A percentile compares a stretch with the other conserved stretches of the same genome.
Evolutionary conservation across 129 eudicot genomes (phyloP).

Genomic region (Solidago caesia): DNA sequence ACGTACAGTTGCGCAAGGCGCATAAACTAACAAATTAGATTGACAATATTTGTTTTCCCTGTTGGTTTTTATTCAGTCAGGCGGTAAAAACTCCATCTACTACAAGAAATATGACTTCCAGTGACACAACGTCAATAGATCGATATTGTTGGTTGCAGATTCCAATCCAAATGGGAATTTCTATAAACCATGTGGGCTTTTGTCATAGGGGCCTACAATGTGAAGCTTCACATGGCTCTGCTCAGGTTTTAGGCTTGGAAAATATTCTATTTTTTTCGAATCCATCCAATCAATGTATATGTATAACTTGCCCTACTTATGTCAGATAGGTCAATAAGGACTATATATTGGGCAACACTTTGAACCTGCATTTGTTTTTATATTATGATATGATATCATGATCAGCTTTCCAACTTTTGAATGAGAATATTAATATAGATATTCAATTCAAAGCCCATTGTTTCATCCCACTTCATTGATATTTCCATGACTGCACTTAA

Average conservation of each 20-base stretch:
- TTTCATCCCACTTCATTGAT: too few species aligned
- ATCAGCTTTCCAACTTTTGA: background rate
- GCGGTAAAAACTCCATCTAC: too few species aligned
- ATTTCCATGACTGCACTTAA: background rate
- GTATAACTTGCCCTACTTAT: background rate
- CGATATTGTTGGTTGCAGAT: background rate
- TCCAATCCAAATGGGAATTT: conserved; percentile 5
- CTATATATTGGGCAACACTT: background rate
- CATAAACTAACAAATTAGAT: too few species aligned
- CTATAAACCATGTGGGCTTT: background rate
- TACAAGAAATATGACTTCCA: too few species aligned
- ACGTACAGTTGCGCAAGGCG: too few species aligned
- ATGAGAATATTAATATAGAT: too few species aligned
- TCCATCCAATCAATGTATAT: background rate
- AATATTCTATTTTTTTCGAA: background rate
- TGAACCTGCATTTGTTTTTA: background rate
- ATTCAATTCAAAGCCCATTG: too few species aligned
- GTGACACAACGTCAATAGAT: too few species aligned
- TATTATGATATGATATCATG: background rate
- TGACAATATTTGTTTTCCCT: too few species aligned
- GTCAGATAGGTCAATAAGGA: background rate
- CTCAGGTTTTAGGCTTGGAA: conserved; percentile 20
- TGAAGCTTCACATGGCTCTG: conserved; percentile 31
- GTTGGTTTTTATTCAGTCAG: too few species aligned
- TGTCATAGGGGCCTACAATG: conserved; percentile 18